A percentile compares a stretch with the other conserved stretches of the same genome.
Conservation (phyloP, 2,329 filamentous ascomycete species). For the Camillea tinctor region DNA sequence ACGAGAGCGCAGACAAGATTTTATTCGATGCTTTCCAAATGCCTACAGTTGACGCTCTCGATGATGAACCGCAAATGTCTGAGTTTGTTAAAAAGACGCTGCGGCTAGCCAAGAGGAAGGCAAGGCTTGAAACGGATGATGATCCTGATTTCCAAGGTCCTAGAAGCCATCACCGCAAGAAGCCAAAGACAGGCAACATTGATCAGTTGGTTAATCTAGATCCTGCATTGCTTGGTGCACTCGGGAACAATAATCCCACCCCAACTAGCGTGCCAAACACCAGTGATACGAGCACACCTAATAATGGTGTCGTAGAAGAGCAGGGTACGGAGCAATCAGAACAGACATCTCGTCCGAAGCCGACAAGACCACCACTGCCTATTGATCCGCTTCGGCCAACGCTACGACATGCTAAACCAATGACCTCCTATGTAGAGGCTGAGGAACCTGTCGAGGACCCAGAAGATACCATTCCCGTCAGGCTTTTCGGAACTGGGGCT, state of each 20-base stretch:
- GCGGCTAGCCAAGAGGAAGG: slow-evolving; percentile 52
- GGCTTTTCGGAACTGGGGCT: slow-evolving; percentile 16
- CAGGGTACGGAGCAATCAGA: slow-evolving; percentile 16
- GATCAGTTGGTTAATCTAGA: slow-evolving; percentile 47
- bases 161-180: slow-evolving; percentile 43
- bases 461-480: slow-evolving; percentile 35
- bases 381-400: slow-evolving; percentile 46
- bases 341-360: slow-evolving; percentile 13
- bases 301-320: slow-evolving; percentile 8
- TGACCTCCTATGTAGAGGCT: slow-evolving; percentile 48
- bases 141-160: slow-evolving; percentile 52
- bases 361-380: slow-evolving; percentile 28
- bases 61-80: slow-evolving; percentile 46
- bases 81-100: slow-evolving; percentile 57
- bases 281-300: slow-evolving; percentile 12
- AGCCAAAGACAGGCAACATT: slow-evolving; percentile 37
- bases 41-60: slow-evolving; percentile 45
- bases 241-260: slow-evolving; percentile 25
- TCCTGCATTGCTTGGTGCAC: slow-evolving; percentile 47
- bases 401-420: slow-evolving; percentile 53
- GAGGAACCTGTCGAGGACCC: slow-evolving; percentile 48
- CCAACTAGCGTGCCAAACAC: slow-evolving; percentile 16
- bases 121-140: slow-evolving; percentile 51
- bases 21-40: slow-evolving; percentile 59
- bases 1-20: slow-evolving; percentile 56